phyloP scores from a whole-genome alignment of 306 rosid genomes.

The Lathyrus sativus region DNA sequence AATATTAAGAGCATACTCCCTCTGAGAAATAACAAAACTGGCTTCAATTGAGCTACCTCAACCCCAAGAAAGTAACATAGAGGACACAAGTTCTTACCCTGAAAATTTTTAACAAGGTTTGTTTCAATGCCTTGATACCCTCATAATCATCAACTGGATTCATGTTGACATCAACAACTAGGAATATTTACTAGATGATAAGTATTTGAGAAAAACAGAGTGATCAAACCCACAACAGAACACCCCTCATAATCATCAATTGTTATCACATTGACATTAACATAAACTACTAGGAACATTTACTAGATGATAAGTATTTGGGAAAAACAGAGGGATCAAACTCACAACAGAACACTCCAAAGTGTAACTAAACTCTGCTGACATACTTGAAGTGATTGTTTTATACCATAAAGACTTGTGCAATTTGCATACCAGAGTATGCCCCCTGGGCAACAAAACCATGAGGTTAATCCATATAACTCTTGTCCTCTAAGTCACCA shows the following conservation, averaged over 20 bases:
- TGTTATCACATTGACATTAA: not conserved
- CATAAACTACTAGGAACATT: not conserved
- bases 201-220: not conserved
- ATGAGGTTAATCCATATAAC: not conserved
- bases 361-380: not conserved
- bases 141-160: not conserved
- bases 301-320: not conserved
- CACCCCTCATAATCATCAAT: not conserved
- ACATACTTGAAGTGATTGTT: not conserved
- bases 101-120: not conserved
- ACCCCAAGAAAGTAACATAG: not conserved
- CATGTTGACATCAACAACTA: not conserved
- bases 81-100: not conserved
- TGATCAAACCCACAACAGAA: not conserved
- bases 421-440: not conserved
- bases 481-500: not conserved
- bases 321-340: not conserved
- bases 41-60: not conserved
- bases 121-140: conserved; percentile 6
- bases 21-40: not conserved
- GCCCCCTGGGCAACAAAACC: not conserved
- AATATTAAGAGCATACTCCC: not conserved
- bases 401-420: not conserved
- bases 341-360: not conserved
- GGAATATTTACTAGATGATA: not conserved